phyloP scores from a whole-genome alignment of 2,329 filamentous ascomycete genomes.

The Exophiala sideris region DNA sequence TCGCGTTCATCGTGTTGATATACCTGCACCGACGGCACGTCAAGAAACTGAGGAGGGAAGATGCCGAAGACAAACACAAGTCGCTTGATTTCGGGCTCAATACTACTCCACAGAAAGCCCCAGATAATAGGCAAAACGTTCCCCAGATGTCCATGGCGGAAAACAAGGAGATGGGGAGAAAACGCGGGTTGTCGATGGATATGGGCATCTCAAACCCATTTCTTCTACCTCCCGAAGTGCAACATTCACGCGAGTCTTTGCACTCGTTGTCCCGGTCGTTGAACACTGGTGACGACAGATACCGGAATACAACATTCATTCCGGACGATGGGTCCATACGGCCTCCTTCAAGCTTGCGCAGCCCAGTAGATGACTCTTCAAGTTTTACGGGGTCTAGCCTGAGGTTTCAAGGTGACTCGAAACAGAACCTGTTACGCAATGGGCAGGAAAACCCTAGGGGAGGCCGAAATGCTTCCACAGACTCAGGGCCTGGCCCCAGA shows the following conservation, averaged over 20 bases:
- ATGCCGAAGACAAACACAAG: slow-evolving; percentile 80
- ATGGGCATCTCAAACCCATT: slow-evolving; percentile 80
- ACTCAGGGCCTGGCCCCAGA: background rate
- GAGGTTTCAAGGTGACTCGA: slow-evolving; percentile 37
- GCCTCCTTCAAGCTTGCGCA: slow-evolving; percentile 35
- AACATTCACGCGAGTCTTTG: slow-evolving; percentile 79
- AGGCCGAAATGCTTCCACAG: slow-evolving; percentile 5
- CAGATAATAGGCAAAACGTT: slow-evolving; percentile 39
- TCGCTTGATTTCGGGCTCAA: slow-evolving; percentile 91
- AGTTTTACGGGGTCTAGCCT: slow-evolving; percentile 49
- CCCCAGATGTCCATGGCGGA: slow-evolving; percentile 60
- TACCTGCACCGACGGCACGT: slow-evolving; percentile 77
- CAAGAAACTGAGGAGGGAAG: slow-evolving; percentile 69
- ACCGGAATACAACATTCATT: slow-evolving; percentile 62
- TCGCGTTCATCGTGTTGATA: slow-evolving; percentile 64
- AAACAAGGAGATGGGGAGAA: slow-evolving; percentile 35
- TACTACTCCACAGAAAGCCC: slow-evolving; percentile 34
- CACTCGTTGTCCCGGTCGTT: slow-evolving; percentile 78
- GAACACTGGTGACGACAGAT: slow-evolving; percentile 76
- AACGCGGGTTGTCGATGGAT: slow-evolving; percentile 57
- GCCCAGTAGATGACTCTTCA: slow-evolving; percentile 49
- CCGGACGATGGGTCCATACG: slow-evolving; percentile 43
- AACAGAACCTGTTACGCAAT: slow-evolving; percentile 53
- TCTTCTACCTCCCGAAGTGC: slow-evolving; percentile 78
- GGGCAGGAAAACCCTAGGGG: slow-evolving; percentile 57